Percentiles rank a stretch among this genome's conserved stretches.
phyloP scores from a whole-genome alignment of 2,329 filamentous ascomycete genomes.

The Arthrobotrys conoides region DNA sequence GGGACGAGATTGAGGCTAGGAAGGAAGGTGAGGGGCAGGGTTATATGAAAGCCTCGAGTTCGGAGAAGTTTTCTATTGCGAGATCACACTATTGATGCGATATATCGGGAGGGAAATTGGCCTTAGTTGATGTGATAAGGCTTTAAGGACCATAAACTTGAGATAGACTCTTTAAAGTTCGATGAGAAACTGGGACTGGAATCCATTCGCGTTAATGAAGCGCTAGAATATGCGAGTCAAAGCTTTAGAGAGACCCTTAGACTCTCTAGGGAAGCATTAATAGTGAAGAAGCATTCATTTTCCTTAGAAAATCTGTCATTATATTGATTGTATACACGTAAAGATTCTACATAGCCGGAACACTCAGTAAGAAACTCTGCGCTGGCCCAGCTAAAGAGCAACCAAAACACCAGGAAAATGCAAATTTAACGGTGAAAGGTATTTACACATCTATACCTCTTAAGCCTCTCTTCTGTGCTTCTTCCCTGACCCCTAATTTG shows the following conservation, averaged over 20 bases:
- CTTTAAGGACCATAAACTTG: no score
- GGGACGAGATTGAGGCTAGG: conserved; percentile 37
- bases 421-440: not conserved
- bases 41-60: conserved; percentile 16
- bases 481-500: conserved; percentile 48
- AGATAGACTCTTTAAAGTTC: no score
- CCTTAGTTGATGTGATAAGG: no score
- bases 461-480: conserved; percentile 53
- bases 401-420: conserved; percentile 16
- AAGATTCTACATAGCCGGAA: no score
- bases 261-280: not conserved
- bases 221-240: not conserved
- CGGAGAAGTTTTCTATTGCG: conserved; percentile 29
- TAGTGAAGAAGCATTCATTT: conserved; percentile 9
- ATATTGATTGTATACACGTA: not conserved
- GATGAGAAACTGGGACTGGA: not conserved
- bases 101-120: no score
- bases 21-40: conserved; percentile 54
- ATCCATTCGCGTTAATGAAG: not conserved
- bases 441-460: conserved; percentile 48
- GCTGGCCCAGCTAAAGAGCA: not conserved
- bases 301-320: not conserved
- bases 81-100: conserved; percentile 13
- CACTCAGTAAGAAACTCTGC: conserved; percentile 24
- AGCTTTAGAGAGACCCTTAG: not conserved